These are phyloP conservation scores for Aspergillus cavernicola DNA, from an alignment of 495 filamentous ascomycete genomes.

Conservation along the genomic window DNA sequence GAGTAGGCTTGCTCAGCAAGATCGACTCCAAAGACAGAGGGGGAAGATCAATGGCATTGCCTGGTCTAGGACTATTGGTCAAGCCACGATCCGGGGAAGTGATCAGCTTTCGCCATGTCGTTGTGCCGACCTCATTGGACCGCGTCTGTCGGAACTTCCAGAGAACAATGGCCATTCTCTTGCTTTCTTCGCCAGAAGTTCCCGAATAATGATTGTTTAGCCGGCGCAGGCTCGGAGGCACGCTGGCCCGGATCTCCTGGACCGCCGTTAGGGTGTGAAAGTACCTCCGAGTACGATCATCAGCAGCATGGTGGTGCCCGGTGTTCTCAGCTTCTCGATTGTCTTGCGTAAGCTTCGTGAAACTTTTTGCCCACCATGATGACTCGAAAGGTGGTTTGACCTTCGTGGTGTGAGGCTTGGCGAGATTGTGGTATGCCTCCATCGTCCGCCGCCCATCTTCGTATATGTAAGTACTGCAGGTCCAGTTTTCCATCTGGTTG, in stretches of 20 bases:
- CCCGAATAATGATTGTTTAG: constrained; percentile 30
- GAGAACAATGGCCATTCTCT: constrained; percentile 47
- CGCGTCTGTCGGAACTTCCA: constrained; percentile 52
- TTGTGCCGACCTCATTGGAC: constrained; percentile 43
- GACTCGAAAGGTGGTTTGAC: constrained; percentile 47
- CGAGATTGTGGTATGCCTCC: constrained; percentile 34
- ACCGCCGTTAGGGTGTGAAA: constrained; percentile 46
- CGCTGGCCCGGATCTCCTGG: constrained; percentile 45
- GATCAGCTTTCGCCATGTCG: constrained; percentile 50
- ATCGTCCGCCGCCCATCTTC: constrained; percentile 32
- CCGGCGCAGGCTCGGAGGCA: constrained; percentile 27
- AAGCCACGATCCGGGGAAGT: constrained; percentile 37
- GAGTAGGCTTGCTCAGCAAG: constrained; percentile 32
- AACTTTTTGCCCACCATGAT: constrained; percentile 46
- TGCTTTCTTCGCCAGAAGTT: constrained; percentile 31
- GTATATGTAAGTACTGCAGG: constrained; percentile 45
- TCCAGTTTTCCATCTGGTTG: constrained; percentile 45
- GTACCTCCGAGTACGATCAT: constrained; percentile 36
- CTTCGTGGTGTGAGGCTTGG: constrained; percentile 37
- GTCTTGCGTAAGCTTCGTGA: constrained; percentile 40
- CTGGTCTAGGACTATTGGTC: constrained; percentile 36
- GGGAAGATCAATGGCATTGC: constrained; percentile 36
- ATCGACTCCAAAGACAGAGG: constrained; percentile 41
- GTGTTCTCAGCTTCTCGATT: constrained; percentile 36
- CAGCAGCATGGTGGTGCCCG: constrained; percentile 34